Evolutionary conservation across 106 monocot genomes (phyloP), one percentile per base, ranked within the genome.

Genomic region (Dendrobium chrysotoxum): DNA sequence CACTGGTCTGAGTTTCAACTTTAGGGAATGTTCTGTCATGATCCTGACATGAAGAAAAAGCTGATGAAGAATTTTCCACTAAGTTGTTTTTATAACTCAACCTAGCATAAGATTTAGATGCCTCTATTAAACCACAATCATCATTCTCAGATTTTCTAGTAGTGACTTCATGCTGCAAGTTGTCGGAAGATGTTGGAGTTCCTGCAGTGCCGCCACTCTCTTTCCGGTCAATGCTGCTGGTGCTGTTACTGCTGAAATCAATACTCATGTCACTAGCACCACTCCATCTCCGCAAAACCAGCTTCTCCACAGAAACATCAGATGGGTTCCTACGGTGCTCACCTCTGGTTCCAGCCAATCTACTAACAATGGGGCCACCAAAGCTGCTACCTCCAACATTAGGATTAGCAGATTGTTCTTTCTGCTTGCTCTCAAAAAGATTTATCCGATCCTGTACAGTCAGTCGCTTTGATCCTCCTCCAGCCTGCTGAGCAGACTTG

Each of bases 231-330:
- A 66, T 88, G 50, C 81, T 84, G 61, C 80, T 12, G 35, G 31
- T 81, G 74, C 75, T 89, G 78, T 77, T 90, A 82, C 70, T 89
- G 39, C 77, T 82, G 28, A 85, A 78, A 75, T 95, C 98, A 66
- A 99, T 88, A 75, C 98, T 99, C 98, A 99, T 99, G 81, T 99
- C 98, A 66, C 98, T 99, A 44, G 93, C 89, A 75, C 95, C 93
- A 65, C 98, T 99, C 98, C 98, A 99, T 88, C 98, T 85, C 82
- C 91, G 89, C 74, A 96, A 80, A 54, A 95, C 92, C 4, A 85
- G 87, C 80, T 90, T 99, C 71, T 99, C 98, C 71, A 86, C 77
- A 57, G 92, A 93, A 2, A 80, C 75, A 64, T 95, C 93, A 82
- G 98, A 99, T 61, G 88, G 87, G 38, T 87, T 84, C 82, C 98